phyloP scores from a whole-genome alignment of 139 green algal species.

The Nannochloris sp. region DNA sequence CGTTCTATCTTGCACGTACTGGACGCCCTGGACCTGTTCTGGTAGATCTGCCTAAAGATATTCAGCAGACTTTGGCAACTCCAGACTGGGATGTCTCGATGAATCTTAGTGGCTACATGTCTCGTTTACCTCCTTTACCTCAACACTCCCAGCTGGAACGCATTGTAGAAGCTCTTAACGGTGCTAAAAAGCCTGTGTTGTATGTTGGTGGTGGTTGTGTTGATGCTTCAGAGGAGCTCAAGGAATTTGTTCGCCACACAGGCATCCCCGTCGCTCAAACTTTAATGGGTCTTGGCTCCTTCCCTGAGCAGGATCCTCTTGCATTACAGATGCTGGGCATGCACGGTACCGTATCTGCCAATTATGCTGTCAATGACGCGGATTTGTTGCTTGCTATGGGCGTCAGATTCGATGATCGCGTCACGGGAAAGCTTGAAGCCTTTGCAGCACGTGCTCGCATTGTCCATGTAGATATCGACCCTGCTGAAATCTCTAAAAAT shows the following conservation, averaged over 20 bases:
- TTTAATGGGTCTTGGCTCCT: constrained; percentile 92
- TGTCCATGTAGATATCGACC: constrained; percentile 98
- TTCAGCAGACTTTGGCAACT: constrained; percentile 93
- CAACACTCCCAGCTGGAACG: constrained; percentile 21
- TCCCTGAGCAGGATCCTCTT: constrained; percentile 47
- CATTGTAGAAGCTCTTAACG: constrained; percentile 51
- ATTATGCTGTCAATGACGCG: constrained; percentile 90
- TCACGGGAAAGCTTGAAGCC: constrained; percentile 94
- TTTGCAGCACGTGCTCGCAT: constrained; percentile 88
- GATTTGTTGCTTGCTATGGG: constrained; percentile 95
- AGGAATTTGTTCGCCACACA: constrained; percentile 69
- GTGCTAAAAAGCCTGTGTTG: constrained; percentile 56
- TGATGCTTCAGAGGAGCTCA: constrained; percentile 66
- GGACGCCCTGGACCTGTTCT: constrained; percentile 65
- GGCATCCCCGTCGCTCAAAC: constrained; percentile 86
- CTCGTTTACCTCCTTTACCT: constrained; percentile 60
- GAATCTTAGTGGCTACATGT: constrained; percentile 83
- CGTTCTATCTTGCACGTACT: constrained; percentile 89
- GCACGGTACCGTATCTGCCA: constrained; percentile 96
- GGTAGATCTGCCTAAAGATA: constrained; percentile 95
- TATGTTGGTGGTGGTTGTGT: constrained; percentile 90
- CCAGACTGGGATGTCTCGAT: constrained; percentile 85
- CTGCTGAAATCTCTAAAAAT: constrained; percentile 99
- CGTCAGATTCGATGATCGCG: constrained; percentile 98
- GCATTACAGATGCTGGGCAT: constrained; percentile 96